phyloP scores from a whole-genome alignment of 768 basidiomycete genomes.

The Lactarius quietus region DNA sequence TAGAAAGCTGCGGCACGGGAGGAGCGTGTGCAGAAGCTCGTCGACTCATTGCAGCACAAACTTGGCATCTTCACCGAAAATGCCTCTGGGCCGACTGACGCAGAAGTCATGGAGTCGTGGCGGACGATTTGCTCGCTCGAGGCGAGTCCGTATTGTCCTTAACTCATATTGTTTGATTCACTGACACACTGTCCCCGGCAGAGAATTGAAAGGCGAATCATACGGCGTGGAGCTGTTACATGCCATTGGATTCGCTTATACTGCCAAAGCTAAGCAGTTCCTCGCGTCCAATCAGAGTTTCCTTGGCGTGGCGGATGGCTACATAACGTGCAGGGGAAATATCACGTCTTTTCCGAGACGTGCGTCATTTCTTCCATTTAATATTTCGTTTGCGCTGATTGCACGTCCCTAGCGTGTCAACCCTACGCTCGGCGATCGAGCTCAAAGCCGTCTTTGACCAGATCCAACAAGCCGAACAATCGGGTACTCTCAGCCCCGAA shows the following conservation, averaged over 20 bases:
- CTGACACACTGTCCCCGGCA: slow-evolving; percentile 29
- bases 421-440: slow-evolving; percentile 81
- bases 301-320: slow-evolving; percentile 91
- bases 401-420: slow-evolving; percentile 59
- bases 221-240: slow-evolving; percentile 86
- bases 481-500: slow-evolving; percentile 72
- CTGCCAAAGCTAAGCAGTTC: slow-evolving; percentile 77
- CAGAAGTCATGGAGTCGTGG: slow-evolving; percentile 69
- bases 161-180: not conserved
- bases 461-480: slow-evolving; percentile 85
- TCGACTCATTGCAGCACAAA: slow-evolving; percentile 76
- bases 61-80: slow-evolving; percentile 86
- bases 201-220: slow-evolving; percentile 80
- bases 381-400: slow-evolving; percentile 7
- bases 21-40: slow-evolving; percentile 70
- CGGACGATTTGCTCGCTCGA: slow-evolving; percentile 74
- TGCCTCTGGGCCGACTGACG: slow-evolving; percentile 63
- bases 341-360: slow-evolving; percentile 93
- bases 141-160: slow-evolving; percentile 60
- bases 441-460: slow-evolving; percentile 89
- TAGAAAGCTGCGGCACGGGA: slow-evolving; percentile 80
- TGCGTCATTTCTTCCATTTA: slow-evolving; percentile 38
- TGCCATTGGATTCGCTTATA: slow-evolving; percentile 83
- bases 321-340: slow-evolving; percentile 89
- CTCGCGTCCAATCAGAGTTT: slow-evolving; percentile 66